A percentile compares a stretch with the other conserved stretches of the same genome.
Conservation (phyloP, 2,329 filamentous ascomycete species). For the Phaeosphaeria sp. region DNA sequence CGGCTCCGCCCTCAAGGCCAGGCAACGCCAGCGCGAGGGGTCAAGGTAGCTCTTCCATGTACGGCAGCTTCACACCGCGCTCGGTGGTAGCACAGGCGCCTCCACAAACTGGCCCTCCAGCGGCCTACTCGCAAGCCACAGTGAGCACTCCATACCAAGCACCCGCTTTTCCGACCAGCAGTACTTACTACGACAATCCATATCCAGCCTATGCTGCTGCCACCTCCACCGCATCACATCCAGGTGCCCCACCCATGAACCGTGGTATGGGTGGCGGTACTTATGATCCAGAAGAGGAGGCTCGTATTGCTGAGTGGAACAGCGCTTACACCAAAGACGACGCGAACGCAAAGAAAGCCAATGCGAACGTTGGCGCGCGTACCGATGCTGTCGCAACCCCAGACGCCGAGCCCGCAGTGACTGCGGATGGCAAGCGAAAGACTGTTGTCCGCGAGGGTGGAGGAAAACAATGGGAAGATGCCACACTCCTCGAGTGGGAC, state of each 20-base stretch:
- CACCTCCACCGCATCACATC: conserved; percentile 29
- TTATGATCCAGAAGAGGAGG: conserved; percentile 80
- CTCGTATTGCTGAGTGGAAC: conserved; percentile 94
- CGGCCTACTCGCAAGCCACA: conserved; percentile 46
- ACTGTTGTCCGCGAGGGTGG: conserved; percentile 89
- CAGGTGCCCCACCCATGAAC: conserved; percentile 30
- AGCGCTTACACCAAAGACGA: conserved; percentile 79
- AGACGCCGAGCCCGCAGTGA: conserved; percentile 55
- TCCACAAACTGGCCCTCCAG: conserved; percentile 46
- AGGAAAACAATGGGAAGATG: conserved; percentile 91
- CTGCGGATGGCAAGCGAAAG: conserved; percentile 71
- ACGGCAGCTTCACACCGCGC: conserved; percentile 66
- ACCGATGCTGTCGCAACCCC: conserved; percentile 40
- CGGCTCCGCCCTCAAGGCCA: conserved; percentile 67
- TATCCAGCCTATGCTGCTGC: conserved; percentile 70
- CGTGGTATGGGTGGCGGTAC: conserved; percentile 44
- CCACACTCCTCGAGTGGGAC: conserved; percentile 91
- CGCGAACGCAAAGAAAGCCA: conserved; percentile 50
- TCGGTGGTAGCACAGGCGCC: conserved; percentile 54
- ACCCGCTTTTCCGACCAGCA: conserved; percentile 48
- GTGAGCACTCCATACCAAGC: conserved; percentile 52
- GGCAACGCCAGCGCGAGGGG: conserved; percentile 32
- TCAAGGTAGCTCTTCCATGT: conserved; percentile 46
- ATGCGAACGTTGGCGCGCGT: conserved; percentile 49
- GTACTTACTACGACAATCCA: conserved; percentile 68